Percentiles rank a stretch among this genome's conserved stretches.
Evolutionary conservation across 805 yeast species (phyloP).

Genomic region (Schizosaccharomyces japonicus): DNA sequence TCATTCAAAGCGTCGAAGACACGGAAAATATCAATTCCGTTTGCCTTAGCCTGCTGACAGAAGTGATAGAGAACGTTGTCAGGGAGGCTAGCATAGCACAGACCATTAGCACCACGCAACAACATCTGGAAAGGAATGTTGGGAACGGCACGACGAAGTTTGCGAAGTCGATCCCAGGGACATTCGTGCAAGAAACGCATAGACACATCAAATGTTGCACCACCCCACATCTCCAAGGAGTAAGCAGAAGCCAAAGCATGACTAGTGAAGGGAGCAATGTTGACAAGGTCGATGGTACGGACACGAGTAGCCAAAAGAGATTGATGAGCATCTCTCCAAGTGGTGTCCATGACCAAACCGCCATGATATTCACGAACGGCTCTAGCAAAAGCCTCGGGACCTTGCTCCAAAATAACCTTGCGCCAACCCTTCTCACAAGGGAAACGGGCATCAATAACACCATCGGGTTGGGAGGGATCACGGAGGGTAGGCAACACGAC

Average conservation of each 20-base stretch:
- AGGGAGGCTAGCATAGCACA: conserved; percentile 90
- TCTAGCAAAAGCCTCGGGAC: conserved; percentile 76
- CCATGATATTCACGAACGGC: conserved; percentile 69
- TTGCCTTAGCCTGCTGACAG: conserved; percentile 78
- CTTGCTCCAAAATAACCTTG: conserved; percentile 56
- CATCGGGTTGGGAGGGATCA: conserved; percentile 25
- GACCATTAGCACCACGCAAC: conserved; percentile 97
- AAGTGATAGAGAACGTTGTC: conserved; percentile 97
- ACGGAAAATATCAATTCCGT: conserved; percentile 92
- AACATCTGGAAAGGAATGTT: conserved; percentile 98
- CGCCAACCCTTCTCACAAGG: conserved; percentile 74
- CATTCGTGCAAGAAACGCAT: conserved; percentile 97
- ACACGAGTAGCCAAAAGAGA: conserved; percentile 91
- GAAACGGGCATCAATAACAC: conserved; percentile 27
- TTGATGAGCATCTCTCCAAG: conserved; percentile 99
- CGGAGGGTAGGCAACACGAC: conserved; percentile 55
- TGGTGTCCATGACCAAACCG: conserved; percentile 85
- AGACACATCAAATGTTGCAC: conserved; percentile 96
- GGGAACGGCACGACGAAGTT: conserved; percentile 73
- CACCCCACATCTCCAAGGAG: conserved; percentile 99
- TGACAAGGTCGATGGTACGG: conserved; percentile 71
- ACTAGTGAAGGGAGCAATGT: conserved; percentile 85
- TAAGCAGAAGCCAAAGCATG: conserved; percentile 74
- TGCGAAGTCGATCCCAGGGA: conserved; percentile 91
- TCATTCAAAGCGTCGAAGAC: conserved; percentile 95